Evolutionary conservation across 768 basidiomycete species (phyloP).

Genomic region (Ramaria sp.): DNA sequence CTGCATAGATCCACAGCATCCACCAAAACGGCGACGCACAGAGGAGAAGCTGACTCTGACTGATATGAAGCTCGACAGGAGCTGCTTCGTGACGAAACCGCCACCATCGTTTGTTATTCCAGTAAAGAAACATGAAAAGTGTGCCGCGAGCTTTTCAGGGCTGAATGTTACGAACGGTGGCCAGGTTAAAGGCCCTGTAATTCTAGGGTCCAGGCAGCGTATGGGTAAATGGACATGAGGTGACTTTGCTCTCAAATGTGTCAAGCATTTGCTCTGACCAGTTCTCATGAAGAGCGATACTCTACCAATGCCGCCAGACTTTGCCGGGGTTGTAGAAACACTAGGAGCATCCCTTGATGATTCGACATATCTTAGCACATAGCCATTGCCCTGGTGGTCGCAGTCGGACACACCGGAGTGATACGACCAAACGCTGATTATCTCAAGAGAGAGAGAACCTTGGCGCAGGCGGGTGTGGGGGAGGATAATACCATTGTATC

Average conservation of each 20-base stretch:
- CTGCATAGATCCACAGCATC: background rate
- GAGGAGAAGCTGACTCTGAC: background rate
- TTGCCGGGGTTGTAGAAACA: too few species aligned
- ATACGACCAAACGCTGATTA: too few species aligned
- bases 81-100: background rate
- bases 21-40: background rate
- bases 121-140: background rate
- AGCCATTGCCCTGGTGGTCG: too few species aligned
- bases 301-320: background rate
- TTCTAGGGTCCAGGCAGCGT: background rate
- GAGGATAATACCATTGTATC: too few species aligned
- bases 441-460: too few species aligned
- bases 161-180: background rate
- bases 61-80: background rate
- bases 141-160: background rate
- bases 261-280: background rate
- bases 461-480: too few species aligned
- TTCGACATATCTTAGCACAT: too few species aligned
- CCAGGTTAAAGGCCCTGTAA: background rate
- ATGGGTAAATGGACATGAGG: background rate
- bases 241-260: too few species aligned
- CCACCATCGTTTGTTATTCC: background rate
- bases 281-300: background rate
- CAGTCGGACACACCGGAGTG: too few species aligned
- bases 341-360: too few species aligned